Base-by-base conservation (phyloP, 2,329 filamentous ascomycete genomes). In the Aspergillus chevalieri region DNA sequence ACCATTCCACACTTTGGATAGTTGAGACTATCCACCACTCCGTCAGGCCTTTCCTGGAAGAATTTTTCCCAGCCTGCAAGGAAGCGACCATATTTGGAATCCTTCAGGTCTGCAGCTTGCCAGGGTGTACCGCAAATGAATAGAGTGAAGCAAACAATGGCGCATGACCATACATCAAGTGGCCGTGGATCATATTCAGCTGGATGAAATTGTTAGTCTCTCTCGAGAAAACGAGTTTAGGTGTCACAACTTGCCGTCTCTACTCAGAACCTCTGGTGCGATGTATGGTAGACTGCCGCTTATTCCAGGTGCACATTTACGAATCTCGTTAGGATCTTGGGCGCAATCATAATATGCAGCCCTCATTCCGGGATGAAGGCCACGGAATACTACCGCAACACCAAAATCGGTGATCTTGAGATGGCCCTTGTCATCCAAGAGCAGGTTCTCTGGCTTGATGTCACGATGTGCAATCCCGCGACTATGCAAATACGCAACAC, bases 331-430 rank as follows among this genome's bases (percentile, higher is more conserved):
- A 81, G 91, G 89, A 56, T 84, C 80, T 62, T 80, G 79, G 44
- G 86, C 87, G 66, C 86, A 91, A 61, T 86, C 79, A 48, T 87
- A 86, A 46, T 83, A 82, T 10, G 86, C 80, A 59, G 85, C 82
- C 52, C 86, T 79, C 38, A 90, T 72, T 26, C 89, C 89, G 0
- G 89, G 89, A 66, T 94, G 89, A 46, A 84, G 84, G 36, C 89
- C 89, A 47, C 79, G 82, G 64, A 95, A 95, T 15, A 94, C 86
- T 65, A 93, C 88, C 0, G 88, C 90, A 12, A 92, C 87, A 47
- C 90, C 90, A 71, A 95, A 95, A 66, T 95, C 90, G 45, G 89
- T 90, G 52, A 95, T 91, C 72, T 95, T 95, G 49, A 95, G 77
- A 66, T 89, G 85, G 63, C 89, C 89, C 51, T 89, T 82, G 58